Percentiles rank a stretch among this genome's conserved stretches.
Evolutionary conservation across 2,329 filamentous ascomycete species (phyloP).

Genomic region (Exserohilum rostratum): DNA sequence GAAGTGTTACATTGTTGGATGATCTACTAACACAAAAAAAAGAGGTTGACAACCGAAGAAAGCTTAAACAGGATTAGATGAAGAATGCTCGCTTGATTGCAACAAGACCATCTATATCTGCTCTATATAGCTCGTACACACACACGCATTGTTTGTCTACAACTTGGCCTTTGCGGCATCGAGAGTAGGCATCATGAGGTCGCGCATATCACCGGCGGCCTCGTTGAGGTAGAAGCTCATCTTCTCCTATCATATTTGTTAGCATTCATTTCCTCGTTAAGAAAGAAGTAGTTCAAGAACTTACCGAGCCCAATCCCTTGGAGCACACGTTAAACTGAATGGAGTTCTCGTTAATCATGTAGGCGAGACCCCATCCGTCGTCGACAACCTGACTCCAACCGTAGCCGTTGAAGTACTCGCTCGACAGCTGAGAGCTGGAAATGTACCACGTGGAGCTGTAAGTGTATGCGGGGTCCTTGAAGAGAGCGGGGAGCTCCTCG

Average conservation of each 20-base stretch:
- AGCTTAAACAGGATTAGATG: too few species aligned
- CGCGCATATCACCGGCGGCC: slow-evolving; percentile 86
- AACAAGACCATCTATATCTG: background rate
- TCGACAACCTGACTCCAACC: slow-evolving; percentile 98
- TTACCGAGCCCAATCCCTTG: slow-evolving; percentile 79
- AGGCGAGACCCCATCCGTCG: slow-evolving; percentile 94
- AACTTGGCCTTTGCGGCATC: slow-evolving; percentile 86
- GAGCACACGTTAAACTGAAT: slow-evolving; percentile 98
- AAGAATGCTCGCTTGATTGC: too few species aligned
- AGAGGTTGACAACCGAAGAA: too few species aligned
- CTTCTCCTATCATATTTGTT: too few species aligned
- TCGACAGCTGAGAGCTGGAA: slow-evolving; percentile 86
- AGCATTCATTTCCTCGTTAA: too few species aligned
- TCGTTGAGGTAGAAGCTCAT: slow-evolving; percentile 98
- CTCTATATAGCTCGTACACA: background rate
- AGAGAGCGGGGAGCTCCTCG: slow-evolving; percentile 82
- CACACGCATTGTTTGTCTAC: slow-evolving; percentile 56
- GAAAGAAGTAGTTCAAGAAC: too few species aligned
- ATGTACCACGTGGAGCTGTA: slow-evolving; percentile 92
- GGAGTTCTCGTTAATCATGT: slow-evolving; percentile 99
- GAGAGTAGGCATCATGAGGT: slow-evolving; percentile 80
- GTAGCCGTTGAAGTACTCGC: slow-evolving; percentile 98
- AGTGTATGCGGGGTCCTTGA: slow-evolving; percentile 80
- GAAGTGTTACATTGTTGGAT: too few species aligned
- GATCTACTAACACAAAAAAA: too few species aligned